These are phyloP conservation scores for Beta vulgaris DNA, from an alignment of 148 eudicot genomes.

Conservation along the genomic window DNA sequence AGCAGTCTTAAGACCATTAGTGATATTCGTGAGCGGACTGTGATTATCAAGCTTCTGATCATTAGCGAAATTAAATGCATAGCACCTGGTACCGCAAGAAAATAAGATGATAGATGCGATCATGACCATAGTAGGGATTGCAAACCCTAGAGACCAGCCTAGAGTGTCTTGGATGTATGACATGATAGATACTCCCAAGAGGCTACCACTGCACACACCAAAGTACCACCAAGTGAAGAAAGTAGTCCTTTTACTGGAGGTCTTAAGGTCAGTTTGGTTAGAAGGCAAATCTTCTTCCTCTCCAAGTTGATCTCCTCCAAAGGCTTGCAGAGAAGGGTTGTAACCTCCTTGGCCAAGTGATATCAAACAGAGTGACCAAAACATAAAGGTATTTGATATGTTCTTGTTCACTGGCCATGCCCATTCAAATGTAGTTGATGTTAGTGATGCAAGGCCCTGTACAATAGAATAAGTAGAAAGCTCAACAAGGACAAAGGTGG, in stretches of 20 bases:
- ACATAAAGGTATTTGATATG: constrained; percentile 44
- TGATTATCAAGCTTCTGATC: constrained; percentile 16
- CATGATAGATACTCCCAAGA: constrained; percentile 71
- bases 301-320: constrained; percentile 82
- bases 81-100: constrained; percentile 43
- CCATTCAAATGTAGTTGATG: constrained; percentile 55
- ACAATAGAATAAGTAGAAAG: not conserved
- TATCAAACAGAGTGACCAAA: constrained; percentile 67
- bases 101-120: constrained; percentile 50
- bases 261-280: constrained; percentile 29
- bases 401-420: constrained; percentile 43
- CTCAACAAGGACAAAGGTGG: not conserved
- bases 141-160: constrained; percentile 90
- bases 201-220: constrained; percentile 80
- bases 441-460: constrained; percentile 81
- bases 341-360: constrained; percentile 85
- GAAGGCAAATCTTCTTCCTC: constrained; percentile 47
- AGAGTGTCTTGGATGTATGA: constrained; percentile 73
- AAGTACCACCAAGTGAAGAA: constrained; percentile 98
- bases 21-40: constrained; percentile 28
- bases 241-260: constrained; percentile 43
- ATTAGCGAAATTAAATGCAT: constrained; percentile 28
- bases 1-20: constrained; percentile 37
- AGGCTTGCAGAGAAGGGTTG: constrained; percentile 86
- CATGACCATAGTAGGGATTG: constrained; percentile 68